Evolutionary conservation across 805 yeast genomes (phyloP).

Genomic region (Ogataea pignaliae): DNA sequence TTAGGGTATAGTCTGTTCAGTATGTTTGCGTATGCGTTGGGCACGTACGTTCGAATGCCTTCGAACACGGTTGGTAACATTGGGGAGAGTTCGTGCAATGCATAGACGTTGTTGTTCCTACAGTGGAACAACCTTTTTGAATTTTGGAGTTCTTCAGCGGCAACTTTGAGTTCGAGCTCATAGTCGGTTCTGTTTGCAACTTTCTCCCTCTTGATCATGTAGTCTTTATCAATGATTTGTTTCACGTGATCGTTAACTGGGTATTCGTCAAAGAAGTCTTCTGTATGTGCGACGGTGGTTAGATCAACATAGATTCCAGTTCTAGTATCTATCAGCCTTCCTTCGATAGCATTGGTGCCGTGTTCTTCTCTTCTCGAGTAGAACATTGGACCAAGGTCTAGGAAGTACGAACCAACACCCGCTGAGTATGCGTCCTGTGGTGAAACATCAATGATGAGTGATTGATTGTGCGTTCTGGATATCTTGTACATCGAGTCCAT

Average conservation of each 20-base stretch:
- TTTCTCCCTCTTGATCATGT: constrained; percentile 5
- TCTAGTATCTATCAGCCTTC: constrained; percentile 59
- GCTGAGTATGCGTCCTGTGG: constrained; percentile 29
- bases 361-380: constrained; percentile 47
- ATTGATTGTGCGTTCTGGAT: constrained; percentile 44
- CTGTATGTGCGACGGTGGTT: constrained; percentile 47
- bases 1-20: constrained; percentile 47
- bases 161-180: constrained; percentile 7
- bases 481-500: constrained; percentile 40
- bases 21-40: constrained; percentile 37
- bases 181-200: constrained; percentile 14
- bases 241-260: constrained; percentile 12
- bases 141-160: constrained; percentile 19
- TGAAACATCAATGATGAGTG: constrained; percentile 40
- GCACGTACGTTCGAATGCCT: constrained; percentile 52
- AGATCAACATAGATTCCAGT: constrained; percentile 66
- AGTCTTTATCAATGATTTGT: constrained; percentile 19
- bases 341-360: constrained; percentile 58
- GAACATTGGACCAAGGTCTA: constrained; percentile 44
- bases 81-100: constrained; percentile 44
- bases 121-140: constrained; percentile 38
- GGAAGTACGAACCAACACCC: constrained; percentile 53
- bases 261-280: constrained; percentile 27
- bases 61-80: constrained; percentile 47
- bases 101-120: constrained; percentile 49